phyloP scores from a whole-genome alignment of 163 green algal species.

The Chlamydomonas reinhardtii region DNA sequence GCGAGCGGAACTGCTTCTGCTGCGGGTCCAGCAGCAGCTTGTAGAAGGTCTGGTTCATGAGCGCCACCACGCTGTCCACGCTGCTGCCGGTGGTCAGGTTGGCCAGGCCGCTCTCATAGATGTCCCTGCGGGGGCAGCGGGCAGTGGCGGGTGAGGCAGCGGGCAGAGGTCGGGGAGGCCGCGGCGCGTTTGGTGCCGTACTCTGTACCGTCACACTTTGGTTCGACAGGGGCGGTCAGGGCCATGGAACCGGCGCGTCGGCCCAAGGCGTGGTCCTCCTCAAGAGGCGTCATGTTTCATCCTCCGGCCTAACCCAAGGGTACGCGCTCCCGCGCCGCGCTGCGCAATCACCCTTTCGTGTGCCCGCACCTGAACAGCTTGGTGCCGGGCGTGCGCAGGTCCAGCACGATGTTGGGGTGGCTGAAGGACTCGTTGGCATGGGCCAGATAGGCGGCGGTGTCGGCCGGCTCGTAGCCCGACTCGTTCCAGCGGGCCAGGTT shows the following conservation, averaged over 20 bases:
- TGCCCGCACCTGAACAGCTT: constrained; percentile 31
- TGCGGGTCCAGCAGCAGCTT: constrained; percentile 46
- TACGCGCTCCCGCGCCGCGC: no score
- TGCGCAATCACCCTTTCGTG: no score
- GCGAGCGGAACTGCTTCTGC: constrained; percentile 37
- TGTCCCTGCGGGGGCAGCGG: constrained; percentile 7
- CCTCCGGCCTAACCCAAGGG: no score
- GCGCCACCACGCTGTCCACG: neutral
- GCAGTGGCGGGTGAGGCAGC: neutral
- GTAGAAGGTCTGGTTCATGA: constrained; percentile 9
- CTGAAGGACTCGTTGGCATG: constrained; percentile 35
- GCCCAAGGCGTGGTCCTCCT: no score
- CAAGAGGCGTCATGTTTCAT: no score
- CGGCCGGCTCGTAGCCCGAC: constrained; percentile 19
- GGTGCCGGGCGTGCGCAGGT: constrained; percentile 46
- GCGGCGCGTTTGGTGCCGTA: no score
- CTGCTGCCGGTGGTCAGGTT: constrained; percentile 30
- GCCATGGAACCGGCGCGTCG: no score
- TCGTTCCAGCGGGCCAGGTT: constrained; percentile 34
- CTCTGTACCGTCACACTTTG: no score
- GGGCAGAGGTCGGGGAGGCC: neutral
- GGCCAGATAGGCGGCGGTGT: constrained; percentile 36
- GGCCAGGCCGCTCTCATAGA: constrained; percentile 29
- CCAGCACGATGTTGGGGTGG: constrained; percentile 50
- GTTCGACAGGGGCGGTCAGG: no score